phyloP scores from a whole-genome alignment of 257 asterid genomes.

The Solanum chiquidenum region DNA sequence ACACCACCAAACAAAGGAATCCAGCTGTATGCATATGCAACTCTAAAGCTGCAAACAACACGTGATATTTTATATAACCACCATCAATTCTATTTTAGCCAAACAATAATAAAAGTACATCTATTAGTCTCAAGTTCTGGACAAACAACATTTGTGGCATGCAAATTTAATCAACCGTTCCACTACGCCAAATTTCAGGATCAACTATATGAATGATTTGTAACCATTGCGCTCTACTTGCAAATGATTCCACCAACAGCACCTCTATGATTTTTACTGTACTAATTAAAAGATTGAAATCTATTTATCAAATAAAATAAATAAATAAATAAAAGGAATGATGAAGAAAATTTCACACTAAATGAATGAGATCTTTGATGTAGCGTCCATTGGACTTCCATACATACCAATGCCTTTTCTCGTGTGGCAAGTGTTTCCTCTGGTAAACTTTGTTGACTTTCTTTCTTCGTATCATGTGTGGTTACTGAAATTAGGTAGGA shows the following conservation, averaged over 20 bases:
- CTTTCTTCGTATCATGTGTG: constrained; percentile 17
- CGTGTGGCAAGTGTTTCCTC: constrained; percentile 11
- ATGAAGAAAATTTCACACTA: background rate
- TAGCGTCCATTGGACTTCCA: background rate
- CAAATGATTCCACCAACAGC: background rate
- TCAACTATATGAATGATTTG: background rate
- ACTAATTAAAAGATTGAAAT: background rate
- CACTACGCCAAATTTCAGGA: background rate
- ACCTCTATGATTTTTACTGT: background rate
- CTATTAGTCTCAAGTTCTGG: background rate
- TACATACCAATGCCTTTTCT: constrained; percentile 27
- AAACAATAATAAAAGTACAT: background rate
- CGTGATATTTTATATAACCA: background rate
- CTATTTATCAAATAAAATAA: background rate
- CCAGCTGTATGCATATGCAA: background rate
- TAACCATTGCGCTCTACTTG: background rate
- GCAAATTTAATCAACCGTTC: background rate
- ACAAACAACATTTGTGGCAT: background rate
- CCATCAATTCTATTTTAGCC: background rate
- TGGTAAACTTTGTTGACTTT: constrained; percentile 17
- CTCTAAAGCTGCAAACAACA: background rate
- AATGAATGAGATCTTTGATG: background rate
- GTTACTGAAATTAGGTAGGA: constrained; percentile 37
- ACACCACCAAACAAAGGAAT: background rate
- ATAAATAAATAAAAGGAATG: background rate